phyloP scores from a whole-genome alignment of 768 basidiomycete genomes.

The Rhodotorula taiwanensis region DNA sequence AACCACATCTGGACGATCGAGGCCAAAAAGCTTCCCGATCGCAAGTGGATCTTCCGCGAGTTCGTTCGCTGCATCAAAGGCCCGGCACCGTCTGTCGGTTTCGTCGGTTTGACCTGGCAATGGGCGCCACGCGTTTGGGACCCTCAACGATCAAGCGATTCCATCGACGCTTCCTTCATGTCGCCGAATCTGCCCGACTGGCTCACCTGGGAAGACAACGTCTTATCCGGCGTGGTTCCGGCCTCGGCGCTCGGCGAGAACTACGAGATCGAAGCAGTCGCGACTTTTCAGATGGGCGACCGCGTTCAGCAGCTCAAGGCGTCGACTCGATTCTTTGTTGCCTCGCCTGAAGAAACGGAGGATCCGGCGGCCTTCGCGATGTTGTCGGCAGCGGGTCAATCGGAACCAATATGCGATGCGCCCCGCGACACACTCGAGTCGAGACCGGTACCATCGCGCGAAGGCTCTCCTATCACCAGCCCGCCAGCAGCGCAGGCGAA shows the following conservation, averaged over 20 bases:
- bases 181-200: slow-evolving; percentile 77
- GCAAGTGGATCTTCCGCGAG: slow-evolving; percentile 77
- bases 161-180: slow-evolving; percentile 67
- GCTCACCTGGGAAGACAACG: slow-evolving; percentile 69
- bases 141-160: slow-evolving; percentile 72
- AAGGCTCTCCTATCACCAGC: slow-evolving; percentile 19
- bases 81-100: slow-evolving; percentile 67
- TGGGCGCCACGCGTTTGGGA: slow-evolving; percentile 97
- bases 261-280: slow-evolving; percentile 35
- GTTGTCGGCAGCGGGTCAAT: too few species aligned
- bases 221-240: slow-evolving; percentile 67
- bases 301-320: slow-evolving; percentile 24
- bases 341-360: slow-evolving; percentile 21
- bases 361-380: slow-evolving; percentile 3
- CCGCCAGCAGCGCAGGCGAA: background rate
- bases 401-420: too few species aligned
- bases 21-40: slow-evolving; percentile 56
- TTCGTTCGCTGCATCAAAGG: slow-evolving; percentile 85
- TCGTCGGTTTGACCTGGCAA: slow-evolving; percentile 58
- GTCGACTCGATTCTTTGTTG: slow-evolving; percentile 19
- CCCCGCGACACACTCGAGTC: too few species aligned
- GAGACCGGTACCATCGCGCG: background rate
- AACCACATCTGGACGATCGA: slow-evolving; percentile 99
- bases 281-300: slow-evolving; percentile 33
- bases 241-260: slow-evolving; percentile 21